Evolutionary conservation across 2,329 filamentous ascomycete genomes (phyloP).

Genomic region (Tricladium varicosporioides): DNA sequence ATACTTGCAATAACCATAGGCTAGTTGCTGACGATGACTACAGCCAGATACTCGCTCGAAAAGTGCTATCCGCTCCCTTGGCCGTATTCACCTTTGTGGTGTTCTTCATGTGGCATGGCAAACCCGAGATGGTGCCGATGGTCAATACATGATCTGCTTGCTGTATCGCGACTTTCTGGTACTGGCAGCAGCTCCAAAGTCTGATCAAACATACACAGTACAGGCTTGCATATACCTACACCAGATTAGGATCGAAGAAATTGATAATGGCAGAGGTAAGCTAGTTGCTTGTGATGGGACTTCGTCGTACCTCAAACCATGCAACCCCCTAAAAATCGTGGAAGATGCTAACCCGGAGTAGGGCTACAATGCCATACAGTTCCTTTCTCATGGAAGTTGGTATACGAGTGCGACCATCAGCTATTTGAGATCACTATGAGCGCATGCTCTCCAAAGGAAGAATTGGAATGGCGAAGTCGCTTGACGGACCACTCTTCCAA

Average conservation of each 20-base stretch:
- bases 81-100: conserved; percentile 78
- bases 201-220: conserved; percentile 68
- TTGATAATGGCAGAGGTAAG: conserved; percentile 71
- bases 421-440: conserved; percentile 84
- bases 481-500: conserved; percentile 52
- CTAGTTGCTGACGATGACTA: neutral
- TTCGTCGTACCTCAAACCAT: too few species aligned
- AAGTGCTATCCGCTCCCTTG: conserved; percentile 73
- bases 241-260: conserved; percentile 65
- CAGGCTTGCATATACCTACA: conserved; percentile 70
- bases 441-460: conserved; percentile 79
- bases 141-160: conserved; percentile 80
- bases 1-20: neutral
- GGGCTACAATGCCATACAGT: conserved; percentile 85
- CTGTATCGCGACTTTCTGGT: conserved; percentile 81
- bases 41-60: conserved; percentile 51
- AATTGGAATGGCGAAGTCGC: conserved; percentile 74
- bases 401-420: conserved; percentile 75
- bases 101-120: conserved; percentile 83
- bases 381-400: conserved; percentile 86
- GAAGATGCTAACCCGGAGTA: conserved; percentile 37
- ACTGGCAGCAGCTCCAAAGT: conserved; percentile 65
- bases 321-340: neutral
- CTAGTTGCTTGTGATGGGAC: neutral
- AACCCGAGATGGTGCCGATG: conserved; percentile 62